phyloP scores from a whole-genome alignment of 306 rosid species.

The Urtica urens region DNA sequence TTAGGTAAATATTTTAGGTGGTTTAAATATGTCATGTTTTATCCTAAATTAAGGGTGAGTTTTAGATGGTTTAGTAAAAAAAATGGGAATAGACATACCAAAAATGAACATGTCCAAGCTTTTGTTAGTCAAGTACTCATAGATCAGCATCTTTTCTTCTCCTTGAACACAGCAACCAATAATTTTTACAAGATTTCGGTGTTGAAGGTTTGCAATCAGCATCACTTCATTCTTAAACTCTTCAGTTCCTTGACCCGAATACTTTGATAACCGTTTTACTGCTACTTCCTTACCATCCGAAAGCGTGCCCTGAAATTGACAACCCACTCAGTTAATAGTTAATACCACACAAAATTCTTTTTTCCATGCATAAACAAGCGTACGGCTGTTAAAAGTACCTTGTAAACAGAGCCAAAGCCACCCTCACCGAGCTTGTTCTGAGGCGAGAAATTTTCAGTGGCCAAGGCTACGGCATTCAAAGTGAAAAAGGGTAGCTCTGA shows the following conservation, averaged over 20 bases:
- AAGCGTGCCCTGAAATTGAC: constrained; percentile 5
- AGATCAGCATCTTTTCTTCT: neutral
- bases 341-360: neutral
- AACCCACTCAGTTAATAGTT: neutral
- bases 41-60: too few species aligned
- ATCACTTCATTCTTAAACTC: constrained; percentile 28
- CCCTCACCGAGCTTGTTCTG: constrained; percentile 41
- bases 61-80: constrained; percentile 1
- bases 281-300: constrained; percentile 15
- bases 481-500: constrained; percentile 26
- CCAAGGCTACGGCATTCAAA: constrained; percentile 22
- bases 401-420: constrained; percentile 50
- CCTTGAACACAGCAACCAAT: neutral
- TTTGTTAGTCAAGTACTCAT: neutral
- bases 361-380: neutral
- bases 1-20: too few species aligned
- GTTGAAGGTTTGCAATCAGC: constrained; percentile 5
- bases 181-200: constrained; percentile 6
- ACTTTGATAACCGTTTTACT: constrained; percentile 20
- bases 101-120: constrained; percentile 25
- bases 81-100: constrained; percentile 1
- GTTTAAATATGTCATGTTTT: too few species aligned
- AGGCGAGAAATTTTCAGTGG: constrained; percentile 31
- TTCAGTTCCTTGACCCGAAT: constrained; percentile 19
- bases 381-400: constrained; percentile 13